These are phyloP conservation scores for Darksidea phi DNA, from an alignment of 495 filamentous ascomycete genomes.

Conservation along the genomic window DNA sequence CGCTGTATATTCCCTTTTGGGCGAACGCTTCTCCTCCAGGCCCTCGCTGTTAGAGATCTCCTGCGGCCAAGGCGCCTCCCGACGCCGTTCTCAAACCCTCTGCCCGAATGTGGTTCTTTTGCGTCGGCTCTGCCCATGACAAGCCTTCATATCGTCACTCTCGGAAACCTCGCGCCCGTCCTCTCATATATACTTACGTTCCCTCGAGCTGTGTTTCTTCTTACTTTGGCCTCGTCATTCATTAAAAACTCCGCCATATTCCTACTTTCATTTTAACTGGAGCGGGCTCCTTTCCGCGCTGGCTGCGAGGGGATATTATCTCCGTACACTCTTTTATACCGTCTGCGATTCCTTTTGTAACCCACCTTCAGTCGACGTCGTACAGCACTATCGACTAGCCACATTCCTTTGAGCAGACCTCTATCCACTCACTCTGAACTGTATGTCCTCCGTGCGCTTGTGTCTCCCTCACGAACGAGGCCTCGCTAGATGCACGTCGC, in stretches of 20 bases:
- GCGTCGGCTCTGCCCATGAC: slow-evolving; percentile 33
- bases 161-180: slow-evolving; percentile 29
- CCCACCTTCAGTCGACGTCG: slow-evolving; percentile 20
- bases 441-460: slow-evolving; percentile 21
- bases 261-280: slow-evolving; percentile 31
- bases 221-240: slow-evolving; percentile 41
- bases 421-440: slow-evolving; percentile 14
- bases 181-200: slow-evolving; percentile 30
- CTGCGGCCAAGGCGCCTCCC: slow-evolving; percentile 38
- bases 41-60: slow-evolving; percentile 38
- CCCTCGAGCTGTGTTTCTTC: slow-evolving; percentile 34
- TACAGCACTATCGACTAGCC: slow-evolving; percentile 33
- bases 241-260: slow-evolving; percentile 33
- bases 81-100: slow-evolving; percentile 37
- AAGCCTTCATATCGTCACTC: slow-evolving; percentile 30
- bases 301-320: slow-evolving; percentile 32
- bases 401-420: slow-evolving; percentile 34
- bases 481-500: slow-evolving; percentile 20
- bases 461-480: slow-evolving; percentile 17
- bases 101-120: slow-evolving; percentile 32
- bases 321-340: slow-evolving; percentile 37
- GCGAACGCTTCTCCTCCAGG: slow-evolving; percentile 37
- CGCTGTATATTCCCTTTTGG: slow-evolving; percentile 28
- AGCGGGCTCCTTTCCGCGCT: slow-evolving; percentile 38
- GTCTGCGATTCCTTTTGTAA: slow-evolving; percentile 24